Conservation (phyloP, 2,329 filamentous ascomycete species). For the Colletotrichum cereale region DNA sequence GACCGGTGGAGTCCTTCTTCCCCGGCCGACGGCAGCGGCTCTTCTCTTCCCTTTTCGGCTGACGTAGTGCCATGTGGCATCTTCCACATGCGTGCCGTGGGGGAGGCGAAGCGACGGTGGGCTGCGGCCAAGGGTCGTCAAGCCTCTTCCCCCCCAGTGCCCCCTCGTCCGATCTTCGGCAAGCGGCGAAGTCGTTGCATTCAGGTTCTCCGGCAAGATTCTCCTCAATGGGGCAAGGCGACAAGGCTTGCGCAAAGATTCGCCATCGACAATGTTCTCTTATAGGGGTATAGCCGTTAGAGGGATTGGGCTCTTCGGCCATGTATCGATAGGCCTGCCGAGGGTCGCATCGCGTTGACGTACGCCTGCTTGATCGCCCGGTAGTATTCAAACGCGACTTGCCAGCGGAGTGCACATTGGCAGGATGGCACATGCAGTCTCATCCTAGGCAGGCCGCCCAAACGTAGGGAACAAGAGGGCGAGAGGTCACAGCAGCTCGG, state of each 20-base stretch:
- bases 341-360: neutral
- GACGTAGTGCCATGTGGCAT: constrained; percentile 23
- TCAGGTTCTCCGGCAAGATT: constrained; percentile 5
- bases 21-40: neutral
- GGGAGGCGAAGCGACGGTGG: constrained; percentile 2
- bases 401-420: neutral
- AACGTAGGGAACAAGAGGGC: neutral
- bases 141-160: constrained; percentile 2
- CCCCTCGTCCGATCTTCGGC: constrained; percentile 38
- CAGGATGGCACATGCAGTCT: neutral
- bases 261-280: neutral
- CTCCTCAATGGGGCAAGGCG: neutral
- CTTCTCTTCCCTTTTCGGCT: constrained; percentile 1
- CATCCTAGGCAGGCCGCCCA: neutral
- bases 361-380: neutral
- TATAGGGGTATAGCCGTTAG: neutral
- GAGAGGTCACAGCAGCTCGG: neutral
- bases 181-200: constrained; percentile 11
- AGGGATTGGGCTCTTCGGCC: neutral
- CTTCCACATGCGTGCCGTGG: constrained; percentile 8
- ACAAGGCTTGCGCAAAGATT: neutral
- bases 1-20: neutral
- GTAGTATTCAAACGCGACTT: neutral
- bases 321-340: constrained; percentile 1
- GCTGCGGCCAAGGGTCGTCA: neutral